A percentile compares a stretch with the other conserved stretches of the same genome.
These are phyloP conservation scores for Paralagenidium karlingii DNA, from an alignment of 352 stramenopile species.

Conservation along the genomic window DNA sequence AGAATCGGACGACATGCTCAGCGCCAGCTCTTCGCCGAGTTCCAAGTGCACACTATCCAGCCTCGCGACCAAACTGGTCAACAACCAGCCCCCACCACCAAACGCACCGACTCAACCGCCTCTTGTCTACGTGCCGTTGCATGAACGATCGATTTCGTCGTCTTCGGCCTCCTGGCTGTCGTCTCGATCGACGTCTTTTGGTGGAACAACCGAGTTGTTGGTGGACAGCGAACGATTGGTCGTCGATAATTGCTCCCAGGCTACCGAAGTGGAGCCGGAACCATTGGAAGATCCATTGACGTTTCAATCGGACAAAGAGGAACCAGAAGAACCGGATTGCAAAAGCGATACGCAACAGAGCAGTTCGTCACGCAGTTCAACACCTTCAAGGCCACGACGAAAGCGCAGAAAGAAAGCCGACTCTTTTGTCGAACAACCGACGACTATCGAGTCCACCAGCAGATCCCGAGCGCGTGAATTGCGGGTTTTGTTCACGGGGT, in stretches of 20 bases:
- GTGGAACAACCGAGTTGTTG: too few relatives aligned
- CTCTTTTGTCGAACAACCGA: conserved; percentile 6
- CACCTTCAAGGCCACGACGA: neutral
- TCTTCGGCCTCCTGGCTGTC: conserved; percentile 18
- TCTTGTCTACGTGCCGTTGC: conserved; percentile 23
- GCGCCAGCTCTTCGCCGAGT: conserved; percentile 22
- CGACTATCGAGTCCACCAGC: conserved; percentile 13
- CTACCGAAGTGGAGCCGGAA: conserved; percentile 54
- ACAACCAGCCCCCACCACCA: too few relatives aligned
- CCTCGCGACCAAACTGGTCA: too few relatives aligned
- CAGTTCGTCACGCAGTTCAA: conserved; percentile 9
- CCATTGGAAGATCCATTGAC: conserved; percentile 12
- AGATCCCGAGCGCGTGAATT: conserved; percentile 2
- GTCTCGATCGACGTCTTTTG: too few relatives aligned
- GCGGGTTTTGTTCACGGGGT: conserved; percentile 29
- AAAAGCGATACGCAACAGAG: neutral
- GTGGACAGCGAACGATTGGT: conserved; percentile 11
- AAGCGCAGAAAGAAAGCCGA: neutral
- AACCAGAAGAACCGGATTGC: neutral
- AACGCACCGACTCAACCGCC: conserved; percentile 11
- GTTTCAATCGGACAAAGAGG: conserved; percentile 1
- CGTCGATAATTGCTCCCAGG: conserved; percentile 37
- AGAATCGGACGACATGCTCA: conserved; percentile 36
- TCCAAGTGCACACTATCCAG: conserved; percentile 1
- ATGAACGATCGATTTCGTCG: conserved; percentile 14